Percentiles rank a stretch among this genome's conserved stretches.
These are phyloP conservation scores for Tuber magnatum DNA, from an alignment of 495 filamentous ascomycete genomes.

Conservation along the genomic window DNA sequence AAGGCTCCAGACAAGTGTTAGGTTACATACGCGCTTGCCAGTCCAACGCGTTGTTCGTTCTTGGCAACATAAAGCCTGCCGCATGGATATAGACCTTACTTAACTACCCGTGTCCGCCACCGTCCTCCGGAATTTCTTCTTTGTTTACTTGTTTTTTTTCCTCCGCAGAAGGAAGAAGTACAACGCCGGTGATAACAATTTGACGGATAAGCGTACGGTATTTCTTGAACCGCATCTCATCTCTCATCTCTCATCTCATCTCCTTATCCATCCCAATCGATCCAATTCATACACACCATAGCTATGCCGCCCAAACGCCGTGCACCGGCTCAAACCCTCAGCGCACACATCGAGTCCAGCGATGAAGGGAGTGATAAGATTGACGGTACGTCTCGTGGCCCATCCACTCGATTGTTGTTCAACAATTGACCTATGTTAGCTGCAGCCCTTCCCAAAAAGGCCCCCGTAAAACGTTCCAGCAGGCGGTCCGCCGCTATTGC, in stretches of 20 bases:
- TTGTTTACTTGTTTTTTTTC: not conserved
- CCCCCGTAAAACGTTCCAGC: conserved; percentile 14
- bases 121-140: not conserved
- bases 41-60: not conserved
- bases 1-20: not conserved
- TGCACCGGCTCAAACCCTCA: conserved; percentile 13
- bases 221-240: not conserved
- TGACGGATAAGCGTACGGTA: not conserved
- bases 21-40: not conserved
- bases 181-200: not conserved
- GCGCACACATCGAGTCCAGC: conserved; percentile 8
- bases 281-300: not conserved
- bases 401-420: not conserved
- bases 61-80: not conserved
- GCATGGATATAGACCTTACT: not conserved
- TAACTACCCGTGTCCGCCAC: not conserved
- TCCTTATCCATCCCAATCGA: not conserved
- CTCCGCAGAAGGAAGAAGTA: not conserved
- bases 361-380: conserved; percentile 15
- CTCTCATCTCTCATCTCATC: not conserved
- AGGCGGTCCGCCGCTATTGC: not conserved
- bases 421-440: not conserved
- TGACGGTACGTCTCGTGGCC: conserved; percentile 15
- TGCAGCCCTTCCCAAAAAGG: conserved; percentile 16
- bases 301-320: conserved; percentile 30